Evolutionary conservation across 176 grass and related monocot genomes (phyloP).

Genomic region (Bothriochloa decipiens): DNA sequence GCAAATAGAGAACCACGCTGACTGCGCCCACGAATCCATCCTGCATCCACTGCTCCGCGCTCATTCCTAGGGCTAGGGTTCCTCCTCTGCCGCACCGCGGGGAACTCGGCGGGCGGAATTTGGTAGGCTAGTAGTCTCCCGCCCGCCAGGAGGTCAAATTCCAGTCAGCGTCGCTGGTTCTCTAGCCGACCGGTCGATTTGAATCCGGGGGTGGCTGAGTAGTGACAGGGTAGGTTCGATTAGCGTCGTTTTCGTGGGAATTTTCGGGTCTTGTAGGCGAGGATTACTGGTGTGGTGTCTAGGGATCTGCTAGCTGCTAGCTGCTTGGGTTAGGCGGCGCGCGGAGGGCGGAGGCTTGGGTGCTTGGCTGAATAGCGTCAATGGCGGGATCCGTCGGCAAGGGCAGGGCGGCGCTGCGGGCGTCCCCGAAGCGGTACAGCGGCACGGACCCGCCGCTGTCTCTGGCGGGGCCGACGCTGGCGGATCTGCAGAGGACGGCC

Average conservation of each 20-base stretch:
- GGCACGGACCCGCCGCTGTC: slow-evolving; percentile 75
- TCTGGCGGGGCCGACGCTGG: slow-evolving; percentile 57
- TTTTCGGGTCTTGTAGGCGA: too few species aligned
- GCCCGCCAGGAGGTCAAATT: neutral
- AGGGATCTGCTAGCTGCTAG: too few species aligned
- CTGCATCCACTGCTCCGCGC: neutral
- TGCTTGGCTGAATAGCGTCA: neutral
- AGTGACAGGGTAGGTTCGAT: too few species aligned
- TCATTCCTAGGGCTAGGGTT: neutral
- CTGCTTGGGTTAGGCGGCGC: neutral
- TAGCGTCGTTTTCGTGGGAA: too few species aligned
- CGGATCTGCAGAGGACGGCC: slow-evolving; percentile 66
- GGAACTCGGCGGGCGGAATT: neutral
- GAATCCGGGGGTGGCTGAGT: neutral
- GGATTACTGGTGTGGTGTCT: too few species aligned
- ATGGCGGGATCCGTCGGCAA: slow-evolving; percentile 59
- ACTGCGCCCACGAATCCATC: neutral
- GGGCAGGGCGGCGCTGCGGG: slow-evolving; percentile 26
- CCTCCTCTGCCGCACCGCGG: neutral
- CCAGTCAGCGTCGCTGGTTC: neutral
- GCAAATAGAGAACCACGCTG: neutral
- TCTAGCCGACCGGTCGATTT: neutral
- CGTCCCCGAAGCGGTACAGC: slow-evolving; percentile 55
- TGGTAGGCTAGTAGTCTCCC: neutral
- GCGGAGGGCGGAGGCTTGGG: neutral